phyloP scores from a whole-genome alignment of 306 rosid species.

The Gastrolobium villosum region DNA sequence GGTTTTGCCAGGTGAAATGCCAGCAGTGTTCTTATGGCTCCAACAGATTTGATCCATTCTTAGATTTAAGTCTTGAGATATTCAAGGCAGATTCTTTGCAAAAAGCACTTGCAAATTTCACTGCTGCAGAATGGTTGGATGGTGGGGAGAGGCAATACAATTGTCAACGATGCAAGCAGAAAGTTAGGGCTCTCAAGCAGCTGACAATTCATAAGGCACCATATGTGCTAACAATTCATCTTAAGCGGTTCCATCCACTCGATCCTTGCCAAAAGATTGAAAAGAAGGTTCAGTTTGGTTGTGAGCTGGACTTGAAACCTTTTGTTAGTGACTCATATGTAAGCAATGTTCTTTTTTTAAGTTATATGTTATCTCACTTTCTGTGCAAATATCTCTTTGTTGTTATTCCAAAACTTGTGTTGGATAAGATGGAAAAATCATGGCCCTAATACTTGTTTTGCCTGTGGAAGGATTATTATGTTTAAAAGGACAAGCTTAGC shows the following conservation, averaged over 20 bases:
- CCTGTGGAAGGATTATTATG: neutral
- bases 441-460: neutral
- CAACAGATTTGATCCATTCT: conserved; percentile 90
- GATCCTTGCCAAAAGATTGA: conserved; percentile 84
- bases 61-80: conserved; percentile 96
- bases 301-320: conserved; percentile 78
- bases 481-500: neutral
- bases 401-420: conserved; percentile 8
- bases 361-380: neutral
- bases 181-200: conserved; percentile 91
- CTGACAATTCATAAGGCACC: conserved; percentile 95
- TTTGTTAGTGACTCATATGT: conserved; percentile 91
- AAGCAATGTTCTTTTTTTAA: conserved; percentile 43
- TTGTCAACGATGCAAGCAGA: conserved; percentile 92
- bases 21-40: conserved; percentile 85
- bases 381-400: neutral
- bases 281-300: conserved; percentile 79
- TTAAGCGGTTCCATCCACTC: conserved; percentile 84
- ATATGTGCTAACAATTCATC: conserved; percentile 83
- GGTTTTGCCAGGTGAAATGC: conserved; percentile 83
- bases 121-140: conserved; percentile 85
- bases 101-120: conserved; percentile 86
- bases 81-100: conserved; percentile 84
- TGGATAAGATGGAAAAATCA: neutral
- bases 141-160: conserved; percentile 95